phyloP scores from a whole-genome alignment of 2,329 filamentous ascomycete species.

The Aspergillus sp. region DNA sequence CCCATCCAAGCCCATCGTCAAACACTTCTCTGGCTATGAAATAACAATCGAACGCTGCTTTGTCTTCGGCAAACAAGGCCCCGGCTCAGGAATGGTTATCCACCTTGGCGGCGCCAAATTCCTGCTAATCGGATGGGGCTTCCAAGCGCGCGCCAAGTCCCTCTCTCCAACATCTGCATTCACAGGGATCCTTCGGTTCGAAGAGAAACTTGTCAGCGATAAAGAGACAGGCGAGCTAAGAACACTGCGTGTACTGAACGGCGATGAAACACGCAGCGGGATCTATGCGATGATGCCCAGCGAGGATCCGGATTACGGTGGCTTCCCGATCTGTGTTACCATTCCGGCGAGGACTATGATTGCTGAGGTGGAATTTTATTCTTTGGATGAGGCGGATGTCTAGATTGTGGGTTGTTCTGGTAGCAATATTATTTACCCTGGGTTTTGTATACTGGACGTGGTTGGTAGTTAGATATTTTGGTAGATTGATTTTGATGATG shows the following conservation, averaged over 20 bases:
- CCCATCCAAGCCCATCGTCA: constrained; percentile 26
- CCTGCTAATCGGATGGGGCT: constrained; percentile 48
- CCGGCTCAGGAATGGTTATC: constrained; percentile 47
- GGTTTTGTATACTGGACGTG: neutral
- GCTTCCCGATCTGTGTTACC: constrained; percentile 48
- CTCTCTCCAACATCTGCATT: constrained; percentile 36
- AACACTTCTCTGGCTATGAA: constrained; percentile 33
- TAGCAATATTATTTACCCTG: no score
- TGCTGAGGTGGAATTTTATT: constrained; percentile 18
- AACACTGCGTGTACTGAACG: constrained; percentile 41
- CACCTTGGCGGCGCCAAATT: constrained; percentile 41
- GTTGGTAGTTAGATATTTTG: neutral
- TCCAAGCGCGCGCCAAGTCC: constrained; percentile 36
- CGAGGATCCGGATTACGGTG: constrained; percentile 57
- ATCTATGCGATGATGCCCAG: constrained; percentile 56
- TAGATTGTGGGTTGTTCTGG: neutral
- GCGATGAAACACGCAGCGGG: constrained; percentile 51
- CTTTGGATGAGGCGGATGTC: constrained; percentile 1
- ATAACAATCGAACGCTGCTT: constrained; percentile 45
- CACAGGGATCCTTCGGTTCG: constrained; percentile 45
- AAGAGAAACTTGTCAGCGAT: constrained; percentile 39
- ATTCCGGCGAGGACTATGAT: constrained; percentile 53
- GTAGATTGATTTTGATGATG: no score
- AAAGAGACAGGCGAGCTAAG: constrained; percentile 36
- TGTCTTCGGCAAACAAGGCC: constrained; percentile 46